Evolutionary conservation across 106 monocot genomes (phyloP).

Genomic region (Apostasia shenzhenica): DNA sequence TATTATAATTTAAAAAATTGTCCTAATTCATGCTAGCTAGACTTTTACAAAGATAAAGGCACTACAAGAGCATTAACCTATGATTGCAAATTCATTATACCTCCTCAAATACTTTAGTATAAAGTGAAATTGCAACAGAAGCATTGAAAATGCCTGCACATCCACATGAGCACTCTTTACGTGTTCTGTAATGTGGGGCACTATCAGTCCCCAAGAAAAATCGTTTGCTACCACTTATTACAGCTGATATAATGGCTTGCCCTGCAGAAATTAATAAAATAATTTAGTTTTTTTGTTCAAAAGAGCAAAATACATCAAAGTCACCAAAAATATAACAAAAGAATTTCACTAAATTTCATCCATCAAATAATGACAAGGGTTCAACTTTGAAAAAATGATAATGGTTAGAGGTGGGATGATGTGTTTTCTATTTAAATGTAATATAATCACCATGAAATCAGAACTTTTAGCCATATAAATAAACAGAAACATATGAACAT

Average conservation of each 20-base stretch:
- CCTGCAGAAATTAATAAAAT: conserved; percentile 29
- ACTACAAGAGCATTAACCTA: too few relatives aligned
- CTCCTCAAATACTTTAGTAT: conserved; percentile 88
- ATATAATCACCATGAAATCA: too few relatives aligned
- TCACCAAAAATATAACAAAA: too few relatives aligned
- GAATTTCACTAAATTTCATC: neutral
- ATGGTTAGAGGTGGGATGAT: too few relatives aligned
- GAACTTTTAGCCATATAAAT: too few relatives aligned
- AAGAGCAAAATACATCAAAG: neutral
- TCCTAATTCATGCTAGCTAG: too few relatives aligned
- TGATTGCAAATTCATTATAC: conserved; percentile 18
- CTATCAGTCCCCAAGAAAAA: conserved; percentile 96
- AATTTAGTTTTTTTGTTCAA: neutral
- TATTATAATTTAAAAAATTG: too few relatives aligned
- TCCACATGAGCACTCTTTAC: conserved; percentile 81
- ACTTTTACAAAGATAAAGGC: too few relatives aligned
- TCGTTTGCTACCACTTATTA: conserved; percentile 83
- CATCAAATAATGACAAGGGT: too few relatives aligned
- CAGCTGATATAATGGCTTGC: conserved; percentile 80
- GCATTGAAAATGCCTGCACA: conserved; percentile 96
- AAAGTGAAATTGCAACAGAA: conserved; percentile 81
- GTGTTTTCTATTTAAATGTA: too few relatives aligned
- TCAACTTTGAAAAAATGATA: too few relatives aligned
- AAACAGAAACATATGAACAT: too few relatives aligned
- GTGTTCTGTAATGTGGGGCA: conserved; percentile 79